A percentile compares a stretch with the other conserved stretches of the same genome.
phyloP scores from a whole-genome alignment of 2,329 filamentous ascomycete species.

The Ascochyta koolunga region DNA sequence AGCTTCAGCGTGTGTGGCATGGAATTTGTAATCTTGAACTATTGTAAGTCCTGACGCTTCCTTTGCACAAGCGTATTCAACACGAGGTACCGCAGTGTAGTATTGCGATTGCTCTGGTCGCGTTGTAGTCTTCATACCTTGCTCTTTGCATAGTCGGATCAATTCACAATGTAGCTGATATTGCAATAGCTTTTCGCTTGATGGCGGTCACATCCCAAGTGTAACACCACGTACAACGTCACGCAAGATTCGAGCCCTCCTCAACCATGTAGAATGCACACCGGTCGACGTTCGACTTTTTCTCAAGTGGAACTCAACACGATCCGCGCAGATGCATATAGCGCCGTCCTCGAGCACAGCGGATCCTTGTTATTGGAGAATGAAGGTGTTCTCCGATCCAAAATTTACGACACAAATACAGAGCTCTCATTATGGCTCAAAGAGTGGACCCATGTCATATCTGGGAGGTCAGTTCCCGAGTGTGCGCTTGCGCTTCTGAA shows the following conservation, averaged over 20 bases:
- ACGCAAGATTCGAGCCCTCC: constrained; percentile 54
- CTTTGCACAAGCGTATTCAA: not conserved
- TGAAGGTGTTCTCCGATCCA: constrained; percentile 27
- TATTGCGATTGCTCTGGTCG: too few species aligned
- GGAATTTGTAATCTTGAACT: constrained; percentile 60
- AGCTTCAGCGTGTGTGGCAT: constrained; percentile 56
- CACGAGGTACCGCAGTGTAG: not conserved
- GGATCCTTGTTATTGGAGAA: constrained; percentile 18
- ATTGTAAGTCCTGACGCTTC: constrained; percentile 27
- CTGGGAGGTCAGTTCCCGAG: constrained; percentile 17
- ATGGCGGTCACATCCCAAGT: constrained; percentile 54
- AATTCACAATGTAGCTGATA: not conserved
- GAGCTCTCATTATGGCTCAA: constrained; percentile 51
- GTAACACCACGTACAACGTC: constrained; percentile 46
- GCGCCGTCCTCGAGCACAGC: constrained; percentile 22
- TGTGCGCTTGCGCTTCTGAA: constrained; percentile 49
- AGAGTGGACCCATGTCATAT: constrained; percentile 43
- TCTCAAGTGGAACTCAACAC: constrained; percentile 60
- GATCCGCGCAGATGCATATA: constrained; percentile 44
- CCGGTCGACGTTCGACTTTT: constrained; percentile 58
- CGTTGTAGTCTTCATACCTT: too few species aligned
- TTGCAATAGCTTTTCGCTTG: constrained; percentile 49
- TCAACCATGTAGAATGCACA: constrained; percentile 53
- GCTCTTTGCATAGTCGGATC: too few species aligned
- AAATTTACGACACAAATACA: constrained; percentile 28